Conservation (phyloP, 495 filamentous ascomycete genomes). For the Penicillium parvum region DNA sequence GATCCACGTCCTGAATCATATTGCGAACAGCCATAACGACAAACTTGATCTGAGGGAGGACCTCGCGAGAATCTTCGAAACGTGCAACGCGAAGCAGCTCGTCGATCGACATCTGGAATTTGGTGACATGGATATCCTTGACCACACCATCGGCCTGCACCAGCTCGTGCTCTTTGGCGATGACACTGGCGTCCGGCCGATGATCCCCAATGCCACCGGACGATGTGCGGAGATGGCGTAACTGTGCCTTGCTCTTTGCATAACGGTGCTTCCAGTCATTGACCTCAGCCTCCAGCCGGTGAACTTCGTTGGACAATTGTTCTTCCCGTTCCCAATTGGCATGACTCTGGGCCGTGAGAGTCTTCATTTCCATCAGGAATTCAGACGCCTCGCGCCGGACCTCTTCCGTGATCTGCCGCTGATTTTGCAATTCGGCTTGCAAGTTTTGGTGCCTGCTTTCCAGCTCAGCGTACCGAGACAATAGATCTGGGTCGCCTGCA, state of each 20-base stretch:
- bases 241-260: conserved; percentile 77
- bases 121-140: conserved; percentile 87
- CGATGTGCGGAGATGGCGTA: conserved; percentile 74
- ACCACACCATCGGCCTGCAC: conserved; percentile 70
- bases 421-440: conserved; percentile 63
- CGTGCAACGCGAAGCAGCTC: conserved; percentile 80
- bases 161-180: conserved; percentile 66
- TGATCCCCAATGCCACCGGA: conserved; percentile 65
- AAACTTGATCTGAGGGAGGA: conserved; percentile 75
- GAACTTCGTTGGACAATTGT: conserved; percentile 64
- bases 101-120: conserved; percentile 92
- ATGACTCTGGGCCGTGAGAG: conserved; percentile 71
- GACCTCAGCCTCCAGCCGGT: conserved; percentile 72
- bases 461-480: conserved; percentile 56
- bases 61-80: conserved; percentile 60
- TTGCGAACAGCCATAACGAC: conserved; percentile 75
- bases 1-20: conserved; percentile 74
- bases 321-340: conserved; percentile 79
- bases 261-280: conserved; percentile 88
- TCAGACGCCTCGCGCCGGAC: conserved; percentile 79
- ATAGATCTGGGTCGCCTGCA: conserved; percentile 44
- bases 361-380: conserved; percentile 85
- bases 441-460: conserved; percentile 69
- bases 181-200: conserved; percentile 57
- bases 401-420: conserved; percentile 82